Base-by-base conservation (phyloP, 495 filamentous ascomycete species). In the Penicillium paxilli region DNA sequence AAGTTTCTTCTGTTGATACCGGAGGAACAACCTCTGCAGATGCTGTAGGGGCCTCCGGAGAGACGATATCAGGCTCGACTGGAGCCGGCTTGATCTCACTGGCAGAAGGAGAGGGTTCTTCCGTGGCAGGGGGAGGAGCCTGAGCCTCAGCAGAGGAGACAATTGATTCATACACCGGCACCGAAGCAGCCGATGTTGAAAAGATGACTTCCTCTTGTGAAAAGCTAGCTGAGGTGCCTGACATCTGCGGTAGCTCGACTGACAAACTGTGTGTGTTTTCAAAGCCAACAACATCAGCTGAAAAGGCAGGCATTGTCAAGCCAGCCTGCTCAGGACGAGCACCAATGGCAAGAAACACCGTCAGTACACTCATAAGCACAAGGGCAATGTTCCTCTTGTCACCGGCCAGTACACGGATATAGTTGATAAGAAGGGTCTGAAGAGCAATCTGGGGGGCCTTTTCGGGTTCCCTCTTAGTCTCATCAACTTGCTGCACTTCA, bases 361-460 rank as follows among this genome's bases (percentile, higher is more conserved):
- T 73, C 10, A 90, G 64, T 6, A 85, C 25, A 51, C 81, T 81
- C 22, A 93, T 75, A 3, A 86, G 51, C 1, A 80, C 71, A 41
- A 95, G 87, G 4, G 79, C 75, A 1, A 93, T 70, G 60, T 95
- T 95, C 58, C 85, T 83, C 44, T 76, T 75, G 63, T 96, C 91
- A 33, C 79, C 75, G 28, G 87, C 77, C 8, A 88, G 71, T 1
- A 91, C 80, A 32, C 81, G 78, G 55, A 90, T 63, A 20, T 89
- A 90, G 55, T 89, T 88, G 30, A 82, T 65, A 17, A 94, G 44
- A 16, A 96, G 76, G 19, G 83, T 83, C 0, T 73, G 69, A 5
- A 90, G 77, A 6, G 74, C 74, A 51, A 75, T 69, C 14, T 78
- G 67, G 50, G 46, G 58, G n/a, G n/a, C n/a, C 25, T 57, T 37